Conservation (phyloP, 805 yeast genomes). For the Wickerhamiella parazyma region DNA sequence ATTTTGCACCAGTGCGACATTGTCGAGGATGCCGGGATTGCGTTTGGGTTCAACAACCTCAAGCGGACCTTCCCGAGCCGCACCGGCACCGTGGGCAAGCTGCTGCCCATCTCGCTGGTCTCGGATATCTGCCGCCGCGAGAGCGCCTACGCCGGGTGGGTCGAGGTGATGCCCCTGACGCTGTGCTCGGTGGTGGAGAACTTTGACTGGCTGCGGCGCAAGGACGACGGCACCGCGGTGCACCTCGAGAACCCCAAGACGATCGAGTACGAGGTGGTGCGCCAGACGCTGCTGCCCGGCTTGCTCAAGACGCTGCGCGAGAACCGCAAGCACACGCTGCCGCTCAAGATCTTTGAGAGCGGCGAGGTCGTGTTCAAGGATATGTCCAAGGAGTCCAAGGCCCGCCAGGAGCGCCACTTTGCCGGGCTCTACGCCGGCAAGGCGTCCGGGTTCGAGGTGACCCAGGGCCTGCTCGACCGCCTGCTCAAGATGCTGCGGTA, state of each 20-base stretch:
- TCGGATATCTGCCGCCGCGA: constrained; percentile 84
- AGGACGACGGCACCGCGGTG: constrained; percentile 63
- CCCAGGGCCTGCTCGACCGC: constrained; percentile 89
- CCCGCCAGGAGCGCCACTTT: constrained; percentile 88
- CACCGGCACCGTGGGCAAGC: constrained; percentile 64
- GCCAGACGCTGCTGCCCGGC: constrained; percentile 91
- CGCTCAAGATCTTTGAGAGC: constrained; percentile 86
- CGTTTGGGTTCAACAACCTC: constrained; percentile 85
- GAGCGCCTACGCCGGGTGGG: constrained; percentile 89
- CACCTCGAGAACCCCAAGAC: constrained; percentile 94
- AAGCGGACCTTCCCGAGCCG: constrained; percentile 67
- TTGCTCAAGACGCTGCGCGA: constrained; percentile 88
- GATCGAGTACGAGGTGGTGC: constrained; percentile 89
- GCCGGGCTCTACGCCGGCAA: constrained; percentile 90
- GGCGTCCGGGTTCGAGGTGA: constrained; percentile 84
- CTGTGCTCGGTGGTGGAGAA: constrained; percentile 95
- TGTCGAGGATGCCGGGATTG: constrained; percentile 97
- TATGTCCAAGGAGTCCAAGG: constrained; percentile 67
- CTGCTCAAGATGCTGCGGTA: constrained; percentile 93
- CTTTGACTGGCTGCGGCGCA: constrained; percentile 65
- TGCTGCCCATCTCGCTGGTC: constrained; percentile 82
- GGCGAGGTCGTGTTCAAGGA: constrained; percentile 91
- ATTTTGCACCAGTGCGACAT: constrained; percentile 93
- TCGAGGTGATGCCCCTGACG: constrained; percentile 90
- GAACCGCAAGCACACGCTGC: constrained; percentile 89